Evolutionary conservation across 202 grass and related monocot genomes (phyloP), one percentile per base, ranked within the genome.

Genomic region (Alloteropsis angusta): DNA sequence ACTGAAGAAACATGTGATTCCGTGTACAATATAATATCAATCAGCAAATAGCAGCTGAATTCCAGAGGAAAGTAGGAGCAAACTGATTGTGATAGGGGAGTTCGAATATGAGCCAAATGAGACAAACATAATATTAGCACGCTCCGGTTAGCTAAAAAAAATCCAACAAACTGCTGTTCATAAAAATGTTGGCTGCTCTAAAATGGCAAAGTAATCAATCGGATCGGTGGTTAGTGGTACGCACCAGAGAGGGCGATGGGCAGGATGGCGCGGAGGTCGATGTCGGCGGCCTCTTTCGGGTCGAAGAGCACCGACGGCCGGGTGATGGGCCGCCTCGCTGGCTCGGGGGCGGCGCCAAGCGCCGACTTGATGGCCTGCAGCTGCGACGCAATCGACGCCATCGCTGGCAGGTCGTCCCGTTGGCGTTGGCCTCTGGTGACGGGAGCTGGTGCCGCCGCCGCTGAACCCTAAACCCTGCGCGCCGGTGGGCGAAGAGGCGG

Each of bases 361-460:
- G 79, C 86, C 76, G 95, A 85, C 82, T 88, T 94, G 81, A 98
- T 98, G 42, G 74, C 95, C 76, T 93, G 79, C 37, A 98, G 89
- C 85, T 98, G 92, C 15, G 85, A 80, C 17, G 82, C 89, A 26
- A 96, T 86, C n/a, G 93, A 87, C 72, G 87, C 45, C 95, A 97
- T 88, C 17, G 57, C 45, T 11, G 48, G 19, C 4, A 42, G 18
- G 43, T 42, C 32, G 55, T 2, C 34, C n/a, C 49, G n/a, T n/a
- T n/a, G n/a, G n/a, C n/a, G 26, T 21, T 1, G 30, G 16, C 7
- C n/a, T n/a, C n/a, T n/a, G 43, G 36, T 14, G 21, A 3, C 4
- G 62, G 37, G 46, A 75, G 47, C 32, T 63, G 42, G 19, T 62
- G 50, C 11, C 63, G 66, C 73, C 53, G 26, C 69, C 68, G 21